Evolutionary conservation across 1,284 basidiomycete species (phyloP).

Genomic region (Trichosporon coremiiforme): DNA sequence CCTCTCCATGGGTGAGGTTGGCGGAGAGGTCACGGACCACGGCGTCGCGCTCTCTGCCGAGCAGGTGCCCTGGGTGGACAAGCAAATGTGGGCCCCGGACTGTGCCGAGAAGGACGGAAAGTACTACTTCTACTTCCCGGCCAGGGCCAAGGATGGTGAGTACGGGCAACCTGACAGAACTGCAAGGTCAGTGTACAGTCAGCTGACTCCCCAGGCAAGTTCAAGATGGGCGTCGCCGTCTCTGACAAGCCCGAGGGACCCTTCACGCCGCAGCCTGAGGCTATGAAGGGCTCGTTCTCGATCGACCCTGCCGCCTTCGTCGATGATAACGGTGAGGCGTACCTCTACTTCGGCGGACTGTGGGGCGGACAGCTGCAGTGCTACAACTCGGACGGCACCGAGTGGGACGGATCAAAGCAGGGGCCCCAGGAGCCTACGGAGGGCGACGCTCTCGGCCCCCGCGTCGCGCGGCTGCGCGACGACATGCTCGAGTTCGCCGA

Average conservation of each 20-base stretch:
- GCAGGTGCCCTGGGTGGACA: constrained; percentile 45
- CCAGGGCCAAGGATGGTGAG: constrained; percentile 44
- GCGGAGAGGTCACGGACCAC: constrained; percentile 43
- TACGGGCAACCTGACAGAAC: not conserved
- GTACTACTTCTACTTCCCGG: constrained; percentile 49
- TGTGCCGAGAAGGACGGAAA: constrained; percentile 39
- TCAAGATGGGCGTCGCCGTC: constrained; percentile 46
- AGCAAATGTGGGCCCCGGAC: constrained; percentile 51
- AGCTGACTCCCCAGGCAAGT: constrained; percentile 38
- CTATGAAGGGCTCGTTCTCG: constrained; percentile 42
- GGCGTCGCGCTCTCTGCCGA: constrained; percentile 39
- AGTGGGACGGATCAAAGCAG: constrained; percentile 33
- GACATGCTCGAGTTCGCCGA: constrained; percentile 44
- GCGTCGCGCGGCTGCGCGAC: constrained; percentile 38
- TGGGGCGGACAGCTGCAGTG: constrained; percentile 51
- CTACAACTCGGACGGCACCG: constrained; percentile 34
- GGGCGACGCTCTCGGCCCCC: constrained; percentile 38
- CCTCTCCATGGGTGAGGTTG: constrained; percentile 39
- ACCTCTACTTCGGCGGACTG: constrained; percentile 48
- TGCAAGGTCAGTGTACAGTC: not conserved
- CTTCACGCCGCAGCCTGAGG: constrained; percentile 40
- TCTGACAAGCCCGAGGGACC: constrained; percentile 42
- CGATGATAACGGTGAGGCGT: constrained; percentile 43
- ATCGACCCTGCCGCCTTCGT: constrained; percentile 49
- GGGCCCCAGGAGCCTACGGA: constrained; percentile 39